These are phyloP conservation scores for Entomortierella chlamydospora DNA, from an alignment of 192 early-diverging fungal genomes.

Conservation along the genomic window DNA sequence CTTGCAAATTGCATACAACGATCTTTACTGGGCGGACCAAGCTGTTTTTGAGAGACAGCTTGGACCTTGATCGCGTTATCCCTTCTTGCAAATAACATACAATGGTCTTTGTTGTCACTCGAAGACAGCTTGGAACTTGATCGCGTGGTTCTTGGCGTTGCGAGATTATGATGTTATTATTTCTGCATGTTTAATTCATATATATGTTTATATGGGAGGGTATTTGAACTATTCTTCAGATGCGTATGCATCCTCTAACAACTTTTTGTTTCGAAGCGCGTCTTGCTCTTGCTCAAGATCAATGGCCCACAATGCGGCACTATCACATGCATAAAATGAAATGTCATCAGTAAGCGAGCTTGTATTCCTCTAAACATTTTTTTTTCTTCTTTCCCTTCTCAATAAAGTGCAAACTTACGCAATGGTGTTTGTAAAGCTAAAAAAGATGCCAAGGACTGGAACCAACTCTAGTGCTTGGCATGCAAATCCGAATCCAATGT, in stretches of 20 bases:
- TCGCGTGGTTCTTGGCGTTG: no score
- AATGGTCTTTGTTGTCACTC: no score
- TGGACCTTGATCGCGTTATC: no score
- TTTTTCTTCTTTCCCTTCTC: neutral
- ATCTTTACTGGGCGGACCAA: no score
- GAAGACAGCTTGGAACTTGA: no score
- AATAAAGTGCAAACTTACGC: slow-evolving; percentile 4
- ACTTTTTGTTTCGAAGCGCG: slow-evolving; percentile 20
- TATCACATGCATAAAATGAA: neutral
- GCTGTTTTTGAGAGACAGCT: no score
- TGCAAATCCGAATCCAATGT: slow-evolving; percentile 24
- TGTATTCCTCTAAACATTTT: no score
- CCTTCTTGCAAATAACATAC: neutral
- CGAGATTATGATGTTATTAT: no score
- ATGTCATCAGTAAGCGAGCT: no score
- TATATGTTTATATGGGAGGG: neutral
- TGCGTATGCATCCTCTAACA: slow-evolving; percentile 5
- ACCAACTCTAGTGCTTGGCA: slow-evolving; percentile 28
- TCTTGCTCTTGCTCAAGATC: slow-evolving; percentile 29
- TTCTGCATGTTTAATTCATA: neutral
- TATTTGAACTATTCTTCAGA: neutral
- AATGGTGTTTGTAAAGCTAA: slow-evolving; percentile 40
- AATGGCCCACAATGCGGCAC: slow-evolving; percentile 31
- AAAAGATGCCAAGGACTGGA: slow-evolving; percentile 30
- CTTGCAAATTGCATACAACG: neutral